A percentile compares a stretch with the other conserved stretches of the same genome.
These are phyloP conservation scores for Nitzschia sp. DNA, from an alignment of 108 stramenopile genomes.

Conservation along the genomic window DNA sequence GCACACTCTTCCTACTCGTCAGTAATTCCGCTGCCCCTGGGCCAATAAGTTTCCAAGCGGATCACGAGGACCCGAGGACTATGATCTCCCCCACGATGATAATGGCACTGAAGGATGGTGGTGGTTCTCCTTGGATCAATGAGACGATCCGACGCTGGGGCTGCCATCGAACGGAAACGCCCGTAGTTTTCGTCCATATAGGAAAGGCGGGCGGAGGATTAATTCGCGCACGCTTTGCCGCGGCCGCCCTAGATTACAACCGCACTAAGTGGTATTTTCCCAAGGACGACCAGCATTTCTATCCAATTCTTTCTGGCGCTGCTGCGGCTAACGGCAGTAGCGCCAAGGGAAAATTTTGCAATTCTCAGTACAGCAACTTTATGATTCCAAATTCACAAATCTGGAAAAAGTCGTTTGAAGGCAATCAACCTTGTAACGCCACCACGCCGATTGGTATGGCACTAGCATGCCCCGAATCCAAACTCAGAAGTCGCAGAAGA, in stretches of 20 bases:
- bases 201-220: conserved; percentile 48
- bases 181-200: conserved; percentile 51
- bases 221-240: conserved; percentile 37
- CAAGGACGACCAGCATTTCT: conserved; percentile 28
- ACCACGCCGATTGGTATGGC: conserved; percentile 43
- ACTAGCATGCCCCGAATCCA: conserved; percentile 34
- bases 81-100: no score
- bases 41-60: no score
- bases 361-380: conserved; percentile 17
- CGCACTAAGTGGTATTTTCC: conserved; percentile 16
- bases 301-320: conserved; percentile 26
- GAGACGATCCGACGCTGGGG: conserved; percentile 48
- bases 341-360: conserved; percentile 31
- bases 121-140: no score
- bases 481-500: no score
- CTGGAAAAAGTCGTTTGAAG: conserved; percentile 26
- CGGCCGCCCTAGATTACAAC: conserved; percentile 26
- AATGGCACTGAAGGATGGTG: no score
- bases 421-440: conserved; percentile 31
- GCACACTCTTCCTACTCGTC: no score
- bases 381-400: not conserved
- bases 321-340: no score
- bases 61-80: no score
- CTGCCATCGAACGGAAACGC: conserved; percentile 37
- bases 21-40: no score